Evolutionary conservation across 306 rosid genomes (phyloP).

Genomic region (Dalbergia cultrata): DNA sequence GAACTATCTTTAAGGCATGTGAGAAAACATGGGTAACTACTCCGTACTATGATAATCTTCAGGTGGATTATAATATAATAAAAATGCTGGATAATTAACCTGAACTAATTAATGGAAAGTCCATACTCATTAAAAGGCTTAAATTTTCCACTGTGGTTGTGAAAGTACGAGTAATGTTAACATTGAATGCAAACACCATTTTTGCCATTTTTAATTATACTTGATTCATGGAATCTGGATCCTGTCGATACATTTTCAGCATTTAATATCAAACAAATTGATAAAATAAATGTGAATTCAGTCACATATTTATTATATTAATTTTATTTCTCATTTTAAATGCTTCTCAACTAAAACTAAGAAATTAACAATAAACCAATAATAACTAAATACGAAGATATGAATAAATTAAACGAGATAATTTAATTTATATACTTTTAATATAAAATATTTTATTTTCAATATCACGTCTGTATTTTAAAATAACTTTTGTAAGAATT

Average conservation of each 20-base stretch:
- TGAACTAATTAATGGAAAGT: conserved; percentile 1
- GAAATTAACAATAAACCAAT: background rate
- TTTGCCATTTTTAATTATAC: background rate
- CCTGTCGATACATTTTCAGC: background rate
- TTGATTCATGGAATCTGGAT: conserved; percentile 15
- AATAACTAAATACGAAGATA: background rate
- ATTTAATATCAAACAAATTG: too few relatives aligned
- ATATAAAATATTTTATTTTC: too few relatives aligned
- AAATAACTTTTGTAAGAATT: too few relatives aligned
- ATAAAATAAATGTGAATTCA: background rate
- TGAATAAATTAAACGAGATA: too few relatives aligned
- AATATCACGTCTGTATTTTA: too few relatives aligned
- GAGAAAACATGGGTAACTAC: background rate
- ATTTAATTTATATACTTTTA: too few relatives aligned
- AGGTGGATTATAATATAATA: background rate
- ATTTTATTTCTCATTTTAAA: background rate
- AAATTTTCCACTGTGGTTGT: background rate
- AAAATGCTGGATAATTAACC: background rate
- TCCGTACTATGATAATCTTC: background rate
- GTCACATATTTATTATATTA: background rate
- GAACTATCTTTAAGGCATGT: background rate
- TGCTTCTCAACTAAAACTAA: background rate
- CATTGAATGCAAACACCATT: conserved; percentile 4
- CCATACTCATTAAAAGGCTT: background rate
- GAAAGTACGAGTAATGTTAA: background rate